Evolutionary conservation across 495 filamentous ascomycete species (phyloP), one percentile per base, ranked within the genome.

Genomic region (Hypoxylon rickii): DNA sequence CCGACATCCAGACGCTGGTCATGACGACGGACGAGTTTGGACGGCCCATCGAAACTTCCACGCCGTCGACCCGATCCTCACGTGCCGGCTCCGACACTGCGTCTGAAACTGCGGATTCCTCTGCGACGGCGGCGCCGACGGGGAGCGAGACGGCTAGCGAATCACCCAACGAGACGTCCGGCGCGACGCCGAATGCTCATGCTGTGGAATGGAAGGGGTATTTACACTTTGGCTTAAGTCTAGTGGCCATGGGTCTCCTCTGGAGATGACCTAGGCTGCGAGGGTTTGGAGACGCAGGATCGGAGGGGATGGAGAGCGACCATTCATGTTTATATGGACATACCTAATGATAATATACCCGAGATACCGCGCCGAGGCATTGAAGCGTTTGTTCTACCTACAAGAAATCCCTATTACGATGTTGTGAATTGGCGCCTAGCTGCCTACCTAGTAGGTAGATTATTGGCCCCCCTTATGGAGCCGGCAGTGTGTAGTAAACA

Each of bases 231-330:
- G 22, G 40, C 0, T 37, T 61, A 15, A 26, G 51, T 16, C 15
- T 61, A 3, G 45, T 21, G 34, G 8, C 46, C 2, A 17, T 46
- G 40, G 24, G 40, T 7, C 29, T 55, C 15, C 36, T 55, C 11
- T 61, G 51, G 58, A 51, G 41, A 20, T 55, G 33, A 60, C 13
- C 24, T 24, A 15, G 15, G 7, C 11, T 41, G 24, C 10, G 24
- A 29, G 24, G 24, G 24, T 10, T 29, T 4, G 4, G 4, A 29
- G 24, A 29, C 4, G 24, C 4, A 10, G 24, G 4, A 29, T 29
- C 4, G 24, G 24, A 4, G 24, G 10, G 24, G 24, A 29, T 29
- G 24, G n/a, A n/a, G n/a, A n/a, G n/a, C n/a, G n/a, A n/a, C n/a
- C n/a, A n/a, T n/a, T n/a, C n/a, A n/a, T n/a, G n/a, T n/a, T n/a